Evolutionary conservation across 2,329 filamentous ascomycete species (phyloP).

Genomic region (Colletotrichum cordylinicola): DNA sequence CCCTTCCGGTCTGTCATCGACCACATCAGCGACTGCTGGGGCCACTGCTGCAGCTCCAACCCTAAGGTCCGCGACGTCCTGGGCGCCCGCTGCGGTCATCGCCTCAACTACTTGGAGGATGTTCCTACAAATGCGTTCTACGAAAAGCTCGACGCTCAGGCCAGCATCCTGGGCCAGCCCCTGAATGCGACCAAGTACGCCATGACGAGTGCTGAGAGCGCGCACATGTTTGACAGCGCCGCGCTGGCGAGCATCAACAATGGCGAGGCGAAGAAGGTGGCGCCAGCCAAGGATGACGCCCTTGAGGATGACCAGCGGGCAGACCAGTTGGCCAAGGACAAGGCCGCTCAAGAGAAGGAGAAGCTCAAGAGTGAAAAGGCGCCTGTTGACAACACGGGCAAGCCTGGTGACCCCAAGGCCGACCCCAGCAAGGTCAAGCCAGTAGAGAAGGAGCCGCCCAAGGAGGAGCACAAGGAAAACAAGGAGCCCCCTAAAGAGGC

Average conservation of each 20-base stretch:
- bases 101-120: conserved; percentile 23
- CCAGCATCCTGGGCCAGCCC: conserved; percentile 8
- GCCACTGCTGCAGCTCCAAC: conserved; percentile 24
- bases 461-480: not conserved
- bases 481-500: not conserved
- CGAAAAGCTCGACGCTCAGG: conserved; percentile 19
- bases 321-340: conserved; percentile 5
- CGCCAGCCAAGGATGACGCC: conserved; percentile 10
- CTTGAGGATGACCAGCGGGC: conserved; percentile 20
- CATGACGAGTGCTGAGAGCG: conserved; percentile 12
- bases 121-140: conserved; percentile 18
- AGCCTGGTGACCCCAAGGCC: conserved; percentile 11
- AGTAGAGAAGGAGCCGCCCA: not conserved
- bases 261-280: conserved; percentile 7
- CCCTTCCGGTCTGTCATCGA: conserved; percentile 19
- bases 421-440: conserved; percentile 5
- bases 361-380: conserved; percentile 13
- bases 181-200: conserved; percentile 22
- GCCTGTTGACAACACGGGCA: conserved; percentile 7
- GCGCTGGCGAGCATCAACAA: conserved; percentile 6
- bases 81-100: conserved; percentile 23
- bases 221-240: conserved; percentile 17
- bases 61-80: conserved; percentile 22
- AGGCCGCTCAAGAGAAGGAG: conserved; percentile 8
- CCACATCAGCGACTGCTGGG: conserved; percentile 25